phyloP scores from a whole-genome alignment of 257 asterid species.

The Salvia splendens region DNA sequence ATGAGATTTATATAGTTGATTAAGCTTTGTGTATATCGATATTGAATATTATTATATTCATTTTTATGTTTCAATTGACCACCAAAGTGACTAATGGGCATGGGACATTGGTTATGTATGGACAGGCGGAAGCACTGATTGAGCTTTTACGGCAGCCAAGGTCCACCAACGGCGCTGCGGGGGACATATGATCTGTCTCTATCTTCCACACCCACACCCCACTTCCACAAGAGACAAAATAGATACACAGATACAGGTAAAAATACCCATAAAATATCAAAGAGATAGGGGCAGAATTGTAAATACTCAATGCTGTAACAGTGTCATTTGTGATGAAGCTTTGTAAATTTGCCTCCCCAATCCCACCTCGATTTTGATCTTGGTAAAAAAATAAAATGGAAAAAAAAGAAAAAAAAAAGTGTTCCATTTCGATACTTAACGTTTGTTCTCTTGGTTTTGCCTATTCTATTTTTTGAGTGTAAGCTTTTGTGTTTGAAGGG shows the following conservation, averaged over 20 bases:
- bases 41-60: no score
- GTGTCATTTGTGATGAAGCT: constrained; percentile 27
- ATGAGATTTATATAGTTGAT: no score
- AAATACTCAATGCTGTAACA: constrained; percentile 29
- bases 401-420: not conserved
- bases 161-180: constrained; percentile 66
- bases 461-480: not conserved
- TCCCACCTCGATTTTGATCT: constrained; percentile 30
- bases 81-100: not conserved
- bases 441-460: not conserved
- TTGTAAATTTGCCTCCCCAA: constrained; percentile 36
- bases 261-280: not conserved
- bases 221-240: constrained; percentile 1
- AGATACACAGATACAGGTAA: not conserved
- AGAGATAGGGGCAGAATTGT: constrained; percentile 29
- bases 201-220: constrained; percentile 38
- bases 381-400: not conserved
- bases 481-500: no score
- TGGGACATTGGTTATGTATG: constrained; percentile 23
- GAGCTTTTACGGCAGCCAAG: constrained; percentile 89
- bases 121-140: constrained; percentile 85
- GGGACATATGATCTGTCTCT: constrained; percentile 51
- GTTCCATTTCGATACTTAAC: not conserved
- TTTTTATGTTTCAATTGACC: no score
- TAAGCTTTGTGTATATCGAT: no score